phyloP scores from a whole-genome alignment of 495 filamentous ascomycete species.

The Aspergillus diversus region DNA sequence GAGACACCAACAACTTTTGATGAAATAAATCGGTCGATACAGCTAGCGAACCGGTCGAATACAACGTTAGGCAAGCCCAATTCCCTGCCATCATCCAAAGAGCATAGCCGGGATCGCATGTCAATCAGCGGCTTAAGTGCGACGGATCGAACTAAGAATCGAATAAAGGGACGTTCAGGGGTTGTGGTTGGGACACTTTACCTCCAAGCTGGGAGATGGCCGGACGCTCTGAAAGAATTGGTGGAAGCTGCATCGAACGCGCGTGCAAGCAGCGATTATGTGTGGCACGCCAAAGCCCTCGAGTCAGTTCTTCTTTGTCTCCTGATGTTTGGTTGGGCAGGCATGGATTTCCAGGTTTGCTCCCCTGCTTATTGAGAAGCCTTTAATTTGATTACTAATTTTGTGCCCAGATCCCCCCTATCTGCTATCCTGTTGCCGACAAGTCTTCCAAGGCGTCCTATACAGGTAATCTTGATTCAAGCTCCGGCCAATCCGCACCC shows the following conservation, averaged over 20 bases:
- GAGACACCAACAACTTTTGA: conserved; percentile 74
- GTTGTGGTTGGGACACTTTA: conserved; percentile 86
- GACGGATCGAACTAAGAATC: conserved; percentile 78
- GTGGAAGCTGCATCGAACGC: conserved; percentile 77
- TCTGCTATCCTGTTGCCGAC: conserved; percentile 62
- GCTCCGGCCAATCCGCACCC: conserved; percentile 36
- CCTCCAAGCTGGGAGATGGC: conserved; percentile 85
- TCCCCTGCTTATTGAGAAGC: background rate
- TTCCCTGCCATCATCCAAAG: conserved; percentile 45
- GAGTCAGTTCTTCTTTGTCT: conserved; percentile 83
- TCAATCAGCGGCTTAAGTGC: conserved; percentile 85
- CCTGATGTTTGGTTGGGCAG: conserved; percentile 82
- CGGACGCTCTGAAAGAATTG: conserved; percentile 85
- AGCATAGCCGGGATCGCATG: conserved; percentile 72
- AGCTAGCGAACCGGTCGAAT: conserved; percentile 45
- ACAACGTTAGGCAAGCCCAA: conserved; percentile 33
- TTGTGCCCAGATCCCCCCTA: conserved; percentile 57
- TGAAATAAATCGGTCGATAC: conserved; percentile 61
- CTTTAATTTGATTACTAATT: background rate
- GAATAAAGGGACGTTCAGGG: conserved; percentile 78
- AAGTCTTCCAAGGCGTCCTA: conserved; percentile 52
- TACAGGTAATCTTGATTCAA: conserved; percentile 48
- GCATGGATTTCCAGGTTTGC: conserved; percentile 81
- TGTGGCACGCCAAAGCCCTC: conserved; percentile 96
- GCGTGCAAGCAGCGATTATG: conserved; percentile 80